Evolutionary conservation across 768 basidiomycete genomes (phyloP).

Genomic region (Erythrobasidium yunnanense): DNA sequence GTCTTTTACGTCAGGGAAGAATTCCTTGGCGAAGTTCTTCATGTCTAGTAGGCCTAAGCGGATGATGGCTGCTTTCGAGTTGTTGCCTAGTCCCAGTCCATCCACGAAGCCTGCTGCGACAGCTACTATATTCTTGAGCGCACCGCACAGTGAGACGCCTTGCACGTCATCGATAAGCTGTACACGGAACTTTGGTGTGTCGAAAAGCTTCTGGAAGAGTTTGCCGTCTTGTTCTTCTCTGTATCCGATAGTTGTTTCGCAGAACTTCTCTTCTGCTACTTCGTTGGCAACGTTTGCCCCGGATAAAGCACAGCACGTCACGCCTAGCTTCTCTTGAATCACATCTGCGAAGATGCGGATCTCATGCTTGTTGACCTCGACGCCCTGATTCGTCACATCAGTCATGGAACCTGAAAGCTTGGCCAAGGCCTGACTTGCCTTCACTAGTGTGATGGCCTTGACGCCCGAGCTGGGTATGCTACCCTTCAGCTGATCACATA

Average conservation of each 20-base stretch:
- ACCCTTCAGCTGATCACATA: conserved; percentile 43
- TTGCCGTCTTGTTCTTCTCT: conserved; percentile 42
- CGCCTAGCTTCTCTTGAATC: conserved; percentile 43
- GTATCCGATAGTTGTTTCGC: conserved; percentile 48
- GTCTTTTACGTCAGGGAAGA: conserved; percentile 44
- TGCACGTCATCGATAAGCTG: conserved; percentile 45
- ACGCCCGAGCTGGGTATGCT: conserved; percentile 40
- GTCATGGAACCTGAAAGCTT: neutral
- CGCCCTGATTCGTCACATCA: conserved; percentile 40
- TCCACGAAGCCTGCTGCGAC: conserved; percentile 47
- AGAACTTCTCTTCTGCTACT: conserved; percentile 45
- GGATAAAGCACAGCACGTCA: conserved; percentile 45
- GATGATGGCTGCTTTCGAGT: conserved; percentile 45
- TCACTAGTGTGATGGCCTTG: conserved; percentile 45
- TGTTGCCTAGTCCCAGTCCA: conserved; percentile 39
- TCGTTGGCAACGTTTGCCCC: conserved; percentile 49
- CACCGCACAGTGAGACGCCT: conserved; percentile 47
- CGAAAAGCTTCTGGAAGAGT: conserved; percentile 42
- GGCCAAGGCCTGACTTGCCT: conserved; percentile 37
- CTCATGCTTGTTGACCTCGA: conserved; percentile 43
- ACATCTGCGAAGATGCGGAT: conserved; percentile 47
- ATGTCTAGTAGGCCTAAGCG: conserved; percentile 47
- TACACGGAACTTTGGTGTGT: conserved; percentile 44
- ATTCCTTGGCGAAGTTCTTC: conserved; percentile 44
- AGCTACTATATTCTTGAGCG: conserved; percentile 47